phyloP scores from a whole-genome alignment of 2,329 filamentous ascomycete species.

The Penicillium sp. region DNA sequence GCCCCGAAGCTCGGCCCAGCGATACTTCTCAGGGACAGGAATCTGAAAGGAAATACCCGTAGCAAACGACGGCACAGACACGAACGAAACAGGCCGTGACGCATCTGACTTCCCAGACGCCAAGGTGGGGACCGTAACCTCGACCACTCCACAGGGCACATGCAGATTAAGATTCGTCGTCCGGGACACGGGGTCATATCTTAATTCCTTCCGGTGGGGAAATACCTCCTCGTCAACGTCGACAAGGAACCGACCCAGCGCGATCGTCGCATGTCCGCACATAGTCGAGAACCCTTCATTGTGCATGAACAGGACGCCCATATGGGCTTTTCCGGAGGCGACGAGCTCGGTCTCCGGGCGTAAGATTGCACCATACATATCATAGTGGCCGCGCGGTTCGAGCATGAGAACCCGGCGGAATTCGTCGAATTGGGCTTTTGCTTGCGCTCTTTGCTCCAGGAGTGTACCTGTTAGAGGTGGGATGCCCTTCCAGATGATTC shows the following conservation, averaged over 20 bases:
- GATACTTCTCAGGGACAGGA: constrained; percentile 25
- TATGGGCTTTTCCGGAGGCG: constrained; percentile 42
- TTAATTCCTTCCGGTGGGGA: constrained; percentile 34
- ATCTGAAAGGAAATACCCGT: constrained; percentile 34
- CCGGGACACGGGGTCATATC: constrained; percentile 24
- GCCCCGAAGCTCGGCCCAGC: constrained; percentile 41
- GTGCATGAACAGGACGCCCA: constrained; percentile 50
- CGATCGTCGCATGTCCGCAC: constrained; percentile 54
- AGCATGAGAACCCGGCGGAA: constrained; percentile 45
- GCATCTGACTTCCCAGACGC: constrained; percentile 37
- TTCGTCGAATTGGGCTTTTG: constrained; percentile 40
- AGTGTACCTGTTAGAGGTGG: constrained; percentile 42
- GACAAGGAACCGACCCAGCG: constrained; percentile 46
- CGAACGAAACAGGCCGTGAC: constrained; percentile 40
- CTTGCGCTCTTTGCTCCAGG: constrained; percentile 41
- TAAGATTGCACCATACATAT: constrained; percentile 54
- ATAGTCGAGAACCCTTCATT: constrained; percentile 52
- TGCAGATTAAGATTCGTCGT: constrained; percentile 41
- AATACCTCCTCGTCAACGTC: constrained; percentile 46
- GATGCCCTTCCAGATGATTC: constrained; percentile 46
- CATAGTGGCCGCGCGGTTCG: constrained; percentile 51
- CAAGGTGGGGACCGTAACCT: constrained; percentile 41
- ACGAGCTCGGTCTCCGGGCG: constrained; percentile 44
- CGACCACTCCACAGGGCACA: constrained; percentile 46
- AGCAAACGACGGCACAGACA: constrained; percentile 45